These are phyloP conservation scores for Cystofilobasidium capitatum DNA, from an alignment of 768 basidiomycete genomes.

Conservation along the genomic window DNA sequence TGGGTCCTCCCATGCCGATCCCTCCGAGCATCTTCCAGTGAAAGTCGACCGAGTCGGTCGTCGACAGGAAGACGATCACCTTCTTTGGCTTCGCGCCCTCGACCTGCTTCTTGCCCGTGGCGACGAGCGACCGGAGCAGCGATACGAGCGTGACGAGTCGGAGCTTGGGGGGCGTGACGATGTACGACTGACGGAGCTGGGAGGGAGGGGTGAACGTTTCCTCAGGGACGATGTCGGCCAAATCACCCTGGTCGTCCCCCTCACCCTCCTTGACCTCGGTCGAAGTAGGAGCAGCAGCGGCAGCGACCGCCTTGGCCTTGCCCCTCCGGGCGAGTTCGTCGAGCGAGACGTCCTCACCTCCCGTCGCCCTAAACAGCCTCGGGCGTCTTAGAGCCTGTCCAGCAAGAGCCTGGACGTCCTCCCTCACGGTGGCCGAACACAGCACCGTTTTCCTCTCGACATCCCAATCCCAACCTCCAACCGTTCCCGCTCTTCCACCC, in stretches of 20 bases:
- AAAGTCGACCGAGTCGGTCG: constrained; percentile 95
- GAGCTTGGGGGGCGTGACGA: constrained; percentile 81
- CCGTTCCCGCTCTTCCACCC: constrained; percentile 43
- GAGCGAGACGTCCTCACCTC: constrained; percentile 40
- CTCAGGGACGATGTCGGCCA: constrained; percentile 27
- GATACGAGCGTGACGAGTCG: constrained; percentile 86
- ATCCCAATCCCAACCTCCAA: constrained; percentile 47
- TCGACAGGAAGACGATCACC: constrained; percentile 90
- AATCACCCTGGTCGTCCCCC: constrained; percentile 19
- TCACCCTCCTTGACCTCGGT: constrained; percentile 29
- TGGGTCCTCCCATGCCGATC: constrained; percentile 52
- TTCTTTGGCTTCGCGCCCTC: constrained; percentile 45
- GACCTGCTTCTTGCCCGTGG: constrained; percentile 2
- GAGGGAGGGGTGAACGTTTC: constrained; percentile 81
- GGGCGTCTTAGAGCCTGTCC: constrained; percentile 70
- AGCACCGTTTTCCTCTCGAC: constrained; percentile 67
- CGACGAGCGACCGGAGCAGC: constrained; percentile 60
- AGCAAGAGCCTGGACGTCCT: constrained; percentile 87
- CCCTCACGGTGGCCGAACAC: constrained; percentile 92
- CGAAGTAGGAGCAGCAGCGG: constrained; percentile 29
- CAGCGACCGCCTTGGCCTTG: background rate
- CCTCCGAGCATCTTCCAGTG: constrained; percentile 78
- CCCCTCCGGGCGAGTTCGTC: constrained; percentile 3
- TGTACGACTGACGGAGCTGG: constrained; percentile 82
- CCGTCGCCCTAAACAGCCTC: constrained; percentile 68